Evolutionary conservation across 257 asterid genomes (phyloP).

Genomic region (Ligustrum vulgare): DNA sequence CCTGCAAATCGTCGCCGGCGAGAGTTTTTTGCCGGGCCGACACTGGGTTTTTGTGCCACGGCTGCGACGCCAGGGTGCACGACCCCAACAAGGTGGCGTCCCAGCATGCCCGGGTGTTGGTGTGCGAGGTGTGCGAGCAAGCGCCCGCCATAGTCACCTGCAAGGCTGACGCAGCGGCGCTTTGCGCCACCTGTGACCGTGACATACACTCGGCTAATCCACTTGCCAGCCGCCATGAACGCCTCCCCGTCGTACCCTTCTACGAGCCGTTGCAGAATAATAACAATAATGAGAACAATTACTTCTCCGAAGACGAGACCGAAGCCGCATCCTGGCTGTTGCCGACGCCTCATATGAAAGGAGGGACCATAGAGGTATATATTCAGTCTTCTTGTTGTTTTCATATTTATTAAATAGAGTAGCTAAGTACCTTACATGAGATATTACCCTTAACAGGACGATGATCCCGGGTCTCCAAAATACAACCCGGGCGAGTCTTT

Average conservation of each 20-base stretch:
- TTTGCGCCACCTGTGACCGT: slow-evolving; percentile 57
- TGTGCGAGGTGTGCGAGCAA: slow-evolving; percentile 64
- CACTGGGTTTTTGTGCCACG: slow-evolving; percentile 23
- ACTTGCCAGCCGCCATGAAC: slow-evolving; percentile 64
- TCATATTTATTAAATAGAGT: too few species aligned
- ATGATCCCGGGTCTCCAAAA: slow-evolving; percentile 35
- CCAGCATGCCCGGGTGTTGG: slow-evolving; percentile 39
- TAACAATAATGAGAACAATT: neutral
- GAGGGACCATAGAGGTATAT: neutral
- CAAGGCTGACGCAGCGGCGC: slow-evolving; percentile 64
- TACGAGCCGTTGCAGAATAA: neutral
- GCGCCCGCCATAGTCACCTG: slow-evolving; percentile 60
- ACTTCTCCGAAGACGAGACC: neutral
- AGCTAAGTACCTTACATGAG: neutral
- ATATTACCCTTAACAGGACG: neutral
- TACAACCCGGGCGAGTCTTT: slow-evolving; percentile 37
- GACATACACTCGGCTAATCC: slow-evolving; percentile 70
- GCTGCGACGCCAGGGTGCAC: slow-evolving; percentile 24
- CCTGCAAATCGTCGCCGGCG: slow-evolving; percentile 28
- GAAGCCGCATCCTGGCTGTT: slow-evolving; percentile 14
- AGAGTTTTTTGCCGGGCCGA: slow-evolving; percentile 27
- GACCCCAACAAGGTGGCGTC: slow-evolving; percentile 23
- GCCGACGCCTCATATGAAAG: neutral
- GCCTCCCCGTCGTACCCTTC: slow-evolving; percentile 21
- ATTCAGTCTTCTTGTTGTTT: neutral